Base-by-base conservation (phyloP, 2,329 filamentous ascomycete genomes). In the Cordyceps farinosa region DNA sequence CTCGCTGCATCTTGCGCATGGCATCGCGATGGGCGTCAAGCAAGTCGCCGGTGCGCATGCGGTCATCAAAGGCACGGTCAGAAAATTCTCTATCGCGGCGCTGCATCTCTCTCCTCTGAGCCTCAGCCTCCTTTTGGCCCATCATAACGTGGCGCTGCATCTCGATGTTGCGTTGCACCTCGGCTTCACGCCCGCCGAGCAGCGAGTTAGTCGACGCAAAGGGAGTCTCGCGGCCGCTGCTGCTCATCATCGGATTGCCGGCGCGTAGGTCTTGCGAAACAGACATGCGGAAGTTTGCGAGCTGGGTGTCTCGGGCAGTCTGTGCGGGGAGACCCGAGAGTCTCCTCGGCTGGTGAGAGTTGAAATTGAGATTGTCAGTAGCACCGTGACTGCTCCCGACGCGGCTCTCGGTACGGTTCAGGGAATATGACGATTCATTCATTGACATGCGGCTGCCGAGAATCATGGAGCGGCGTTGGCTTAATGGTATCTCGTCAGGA, bases 11-110 rank as follows among this genome's bases (percentile, higher is more conserved):
- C 73, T 82, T 87, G 66, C 90, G 82, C 84, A 97, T 83, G 1
- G 89, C 90, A 66, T 93, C 89, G 27, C 89, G 83, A 73, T 97
- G 93, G 29, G 88, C 83, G 52, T 90, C 89, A 58, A 90, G 80
- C 79, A 96, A 84, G 66, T 90, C 86, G 0, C 88, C 88, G 17
- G 85, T 87, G 61, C 91, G 82, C 90, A 96, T 95, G 67, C 86
- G 83, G 73, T 89, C 86, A 67, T 92, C 89, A 69, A 92, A 87
- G 44, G 82, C 82, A 56, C 83, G 83, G 15, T 90, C 86, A 6
- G 81, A 79, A 61, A 84, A 79, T 66, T 86, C 82, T 67, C 82
- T 84, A 55, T 84, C 84, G 48, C 80, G 76, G 62, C 82, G 80
- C 68, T 87, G 83, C 69, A 82, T 79, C 71, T 88, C 84, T 59